Conservation (phyloP, 1,284 basidiomycete species). For the Moesziomyces aphidis region DNA sequence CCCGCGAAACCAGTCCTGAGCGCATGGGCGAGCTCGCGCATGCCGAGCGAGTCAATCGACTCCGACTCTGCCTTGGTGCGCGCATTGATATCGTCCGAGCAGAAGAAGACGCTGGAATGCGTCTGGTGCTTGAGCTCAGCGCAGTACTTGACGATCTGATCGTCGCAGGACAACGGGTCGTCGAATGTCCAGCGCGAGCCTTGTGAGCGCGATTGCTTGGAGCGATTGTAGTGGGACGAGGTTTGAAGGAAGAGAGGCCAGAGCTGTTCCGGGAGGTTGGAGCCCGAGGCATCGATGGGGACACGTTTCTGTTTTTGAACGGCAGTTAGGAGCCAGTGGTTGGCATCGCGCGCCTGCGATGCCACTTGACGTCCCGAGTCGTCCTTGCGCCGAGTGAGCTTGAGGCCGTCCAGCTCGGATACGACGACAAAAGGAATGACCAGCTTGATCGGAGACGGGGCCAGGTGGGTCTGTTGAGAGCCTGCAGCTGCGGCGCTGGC, state of each 20-base stretch:
- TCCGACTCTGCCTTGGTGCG: slow-evolving; percentile 48
- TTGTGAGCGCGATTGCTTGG: neutral
- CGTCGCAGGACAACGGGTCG: slow-evolving; percentile 28
- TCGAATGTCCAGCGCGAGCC: slow-evolving; percentile 2
- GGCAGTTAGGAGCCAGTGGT: slow-evolving; percentile 44
- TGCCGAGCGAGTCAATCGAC: slow-evolving; percentile 33
- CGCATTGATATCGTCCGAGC: slow-evolving; percentile 48
- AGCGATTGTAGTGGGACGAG: slow-evolving; percentile 21
- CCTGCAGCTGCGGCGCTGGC: slow-evolving; percentile 15
- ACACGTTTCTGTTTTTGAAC: slow-evolving; percentile 47
- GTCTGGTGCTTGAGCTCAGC: slow-evolving; percentile 28
- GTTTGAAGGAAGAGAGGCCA: slow-evolving; percentile 40
- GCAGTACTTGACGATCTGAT: slow-evolving; percentile 44
- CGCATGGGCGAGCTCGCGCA: slow-evolving; percentile 33
- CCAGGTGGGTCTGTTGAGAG: slow-evolving; percentile 1
- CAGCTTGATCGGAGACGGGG: slow-evolving; percentile 38
- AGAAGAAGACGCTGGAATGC: slow-evolving; percentile 24
- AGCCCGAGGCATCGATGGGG: slow-evolving; percentile 21
- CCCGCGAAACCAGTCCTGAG: slow-evolving; percentile 11
- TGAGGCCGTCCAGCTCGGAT: slow-evolving; percentile 45
- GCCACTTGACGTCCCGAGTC: slow-evolving; percentile 28
- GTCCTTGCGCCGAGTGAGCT: slow-evolving; percentile 27
- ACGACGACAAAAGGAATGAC: slow-evolving; percentile 44
- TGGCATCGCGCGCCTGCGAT: slow-evolving; percentile 40
- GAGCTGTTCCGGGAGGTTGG: slow-evolving; percentile 17